A percentile compares a stretch with the other conserved stretches of the same genome.
phyloP scores from a whole-genome alignment of 768 basidiomycete species.

The Naganishia vishniacii region DNA sequence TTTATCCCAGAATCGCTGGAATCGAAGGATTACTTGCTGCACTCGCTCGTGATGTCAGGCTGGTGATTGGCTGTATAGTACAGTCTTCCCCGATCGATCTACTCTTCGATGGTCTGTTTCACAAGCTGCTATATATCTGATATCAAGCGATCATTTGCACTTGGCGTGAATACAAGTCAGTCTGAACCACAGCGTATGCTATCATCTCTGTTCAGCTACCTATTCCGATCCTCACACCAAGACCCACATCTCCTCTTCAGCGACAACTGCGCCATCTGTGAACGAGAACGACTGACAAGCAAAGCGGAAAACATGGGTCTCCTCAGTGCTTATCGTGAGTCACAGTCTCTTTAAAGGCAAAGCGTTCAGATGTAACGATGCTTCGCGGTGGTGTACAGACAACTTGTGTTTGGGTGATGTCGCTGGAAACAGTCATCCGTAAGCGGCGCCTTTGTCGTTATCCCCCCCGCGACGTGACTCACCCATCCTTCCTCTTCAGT shows the following conservation, averaged over 20 bases:
- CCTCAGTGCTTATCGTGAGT: constrained; percentile 15
- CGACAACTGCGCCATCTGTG: constrained; percentile 18
- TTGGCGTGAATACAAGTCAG: too few species aligned
- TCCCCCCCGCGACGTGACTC: neutral
- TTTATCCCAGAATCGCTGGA: neutral
- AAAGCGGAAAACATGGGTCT: constrained; percentile 8
- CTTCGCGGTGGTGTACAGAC: constrained; percentile 4
- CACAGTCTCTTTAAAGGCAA: neutral
- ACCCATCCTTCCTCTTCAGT: neutral
- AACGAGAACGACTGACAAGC: neutral
- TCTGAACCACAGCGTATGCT: neutral
- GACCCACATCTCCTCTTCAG: constrained; percentile 17
- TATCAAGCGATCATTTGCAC: neutral
- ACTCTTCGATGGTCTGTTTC: too few species aligned
- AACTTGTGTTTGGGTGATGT: constrained; percentile 20
- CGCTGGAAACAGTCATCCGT: constrained; percentile 19
- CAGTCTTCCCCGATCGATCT: too few species aligned
- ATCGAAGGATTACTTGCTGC: too few species aligned
- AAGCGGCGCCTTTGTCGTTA: neutral
- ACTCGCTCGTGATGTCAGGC: neutral
- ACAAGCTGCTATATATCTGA: neutral
- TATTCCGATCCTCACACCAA: neutral
- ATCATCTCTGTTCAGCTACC: neutral
- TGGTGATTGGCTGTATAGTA: too few species aligned
- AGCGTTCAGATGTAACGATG: neutral